Evolutionary conservation across 257 asterid species (phyloP).

Genomic region (Solanum chiquidenum): DNA sequence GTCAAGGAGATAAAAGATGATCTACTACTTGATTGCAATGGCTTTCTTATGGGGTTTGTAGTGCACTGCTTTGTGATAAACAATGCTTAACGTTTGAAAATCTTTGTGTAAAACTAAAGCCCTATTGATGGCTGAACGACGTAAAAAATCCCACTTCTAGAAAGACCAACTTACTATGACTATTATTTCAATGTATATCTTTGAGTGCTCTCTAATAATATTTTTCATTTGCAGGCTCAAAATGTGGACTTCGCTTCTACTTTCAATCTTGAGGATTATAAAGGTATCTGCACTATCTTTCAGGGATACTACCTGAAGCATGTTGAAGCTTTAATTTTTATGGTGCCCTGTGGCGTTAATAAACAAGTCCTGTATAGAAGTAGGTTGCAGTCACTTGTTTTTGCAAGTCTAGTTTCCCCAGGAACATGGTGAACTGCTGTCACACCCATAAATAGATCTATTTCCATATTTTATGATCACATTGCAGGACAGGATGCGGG

Average conservation of each 20-base stretch:
- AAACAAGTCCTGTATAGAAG: background rate
- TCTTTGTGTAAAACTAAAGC: background rate
- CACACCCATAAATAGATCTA: background rate
- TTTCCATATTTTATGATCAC: background rate
- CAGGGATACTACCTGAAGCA: background rate
- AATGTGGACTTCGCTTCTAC: conserved; percentile 69
- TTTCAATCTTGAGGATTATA: conserved; percentile 91
- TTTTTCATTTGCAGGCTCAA: conserved; percentile 50
- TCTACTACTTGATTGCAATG: background rate
- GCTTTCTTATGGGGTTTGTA: background rate
- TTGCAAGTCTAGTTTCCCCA: background rate
- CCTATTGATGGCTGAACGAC: background rate
- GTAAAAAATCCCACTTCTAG: background rate
- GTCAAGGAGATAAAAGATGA: background rate
- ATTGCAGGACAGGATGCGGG: background rate
- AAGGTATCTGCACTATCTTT: conserved; percentile 44
- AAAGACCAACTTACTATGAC: background rate
- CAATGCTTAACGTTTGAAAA: background rate
- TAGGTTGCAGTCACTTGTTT: background rate
- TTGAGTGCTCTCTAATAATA: background rate
- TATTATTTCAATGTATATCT: background rate
- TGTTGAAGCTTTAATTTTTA: background rate
- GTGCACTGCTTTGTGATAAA: background rate
- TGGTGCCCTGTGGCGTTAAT: background rate
- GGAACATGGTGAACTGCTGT: background rate